Conservation (phyloP, 2,329 filamentous ascomycete species). For the Exophiala xenobiotica region DNA sequence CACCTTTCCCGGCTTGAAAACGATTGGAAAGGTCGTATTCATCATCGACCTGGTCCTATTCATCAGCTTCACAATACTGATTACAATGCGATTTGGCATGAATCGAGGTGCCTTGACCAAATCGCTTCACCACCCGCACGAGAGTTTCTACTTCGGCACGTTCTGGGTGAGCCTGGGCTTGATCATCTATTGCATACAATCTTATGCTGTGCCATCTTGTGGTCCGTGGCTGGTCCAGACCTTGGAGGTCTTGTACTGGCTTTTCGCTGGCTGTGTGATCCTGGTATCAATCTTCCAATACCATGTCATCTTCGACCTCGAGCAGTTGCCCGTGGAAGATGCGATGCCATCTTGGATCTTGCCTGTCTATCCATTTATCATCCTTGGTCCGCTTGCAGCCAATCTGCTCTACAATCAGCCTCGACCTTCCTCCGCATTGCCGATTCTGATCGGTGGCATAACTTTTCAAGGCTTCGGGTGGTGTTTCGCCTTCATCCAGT, state of each 20-base stretch:
- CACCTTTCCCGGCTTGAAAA: slow-evolving; percentile 60
- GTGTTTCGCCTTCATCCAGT: slow-evolving; percentile 68
- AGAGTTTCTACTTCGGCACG: slow-evolving; percentile 70
- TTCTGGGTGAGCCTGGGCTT: slow-evolving; percentile 69
- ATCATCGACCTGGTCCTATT: slow-evolving; percentile 67
- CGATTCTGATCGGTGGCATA: slow-evolving; percentile 64
- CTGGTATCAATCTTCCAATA: slow-evolving; percentile 65
- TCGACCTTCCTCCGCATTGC: slow-evolving; percentile 50
- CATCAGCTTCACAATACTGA: slow-evolving; percentile 51
- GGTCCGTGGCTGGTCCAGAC: slow-evolving; percentile 56
- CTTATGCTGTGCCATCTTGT: slow-evolving; percentile 60
- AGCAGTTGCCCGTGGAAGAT: slow-evolving; percentile 58
- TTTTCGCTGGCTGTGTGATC: slow-evolving; percentile 62
- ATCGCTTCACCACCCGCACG: slow-evolving; percentile 62
- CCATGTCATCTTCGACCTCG: slow-evolving; percentile 61
- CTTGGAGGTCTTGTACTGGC: slow-evolving; percentile 67
- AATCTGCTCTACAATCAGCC: slow-evolving; percentile 64
- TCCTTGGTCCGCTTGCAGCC: slow-evolving; percentile 67
- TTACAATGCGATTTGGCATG: slow-evolving; percentile 61
- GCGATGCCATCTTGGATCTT: slow-evolving; percentile 75
- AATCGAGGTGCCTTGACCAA: slow-evolving; percentile 53
- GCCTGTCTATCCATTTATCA: slow-evolving; percentile 72
- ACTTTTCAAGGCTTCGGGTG: slow-evolving; percentile 70
- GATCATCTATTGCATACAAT: slow-evolving; percentile 64
- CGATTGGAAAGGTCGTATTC: slow-evolving; percentile 68